Conservation (phyloP, 441 rosid genomes). For the Corymbia calophylla region DNA sequence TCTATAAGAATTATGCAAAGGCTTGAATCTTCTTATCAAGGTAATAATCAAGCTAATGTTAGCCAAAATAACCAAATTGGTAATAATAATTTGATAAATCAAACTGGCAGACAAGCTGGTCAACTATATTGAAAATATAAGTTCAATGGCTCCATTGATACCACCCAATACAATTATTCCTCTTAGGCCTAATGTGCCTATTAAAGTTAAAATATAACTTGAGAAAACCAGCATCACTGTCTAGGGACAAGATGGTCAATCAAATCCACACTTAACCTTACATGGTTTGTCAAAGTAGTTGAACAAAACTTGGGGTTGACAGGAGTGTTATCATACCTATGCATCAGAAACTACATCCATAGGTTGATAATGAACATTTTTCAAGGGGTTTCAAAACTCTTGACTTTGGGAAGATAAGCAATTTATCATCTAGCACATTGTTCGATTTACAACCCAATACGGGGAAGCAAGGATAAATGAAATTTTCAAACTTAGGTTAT, state of each 20-base stretch:
- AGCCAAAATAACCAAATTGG: background rate
- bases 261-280: background rate
- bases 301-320: background rate
- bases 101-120: background rate
- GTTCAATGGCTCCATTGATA: background rate
- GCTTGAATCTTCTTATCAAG: background rate
- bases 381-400: background rate
- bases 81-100: no score
- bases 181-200: background rate
- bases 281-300: background rate
- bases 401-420: background rate
- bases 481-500: background rate
- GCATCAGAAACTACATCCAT: background rate
- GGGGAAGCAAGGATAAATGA: background rate
- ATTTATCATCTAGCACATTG: background rate
- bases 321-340: background rate
- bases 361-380: background rate
- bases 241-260: background rate
- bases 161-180: background rate
- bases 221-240: background rate
- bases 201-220: no score
- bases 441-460: background rate
- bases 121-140: background rate
- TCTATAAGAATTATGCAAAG: background rate
- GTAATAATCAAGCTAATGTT: background rate